Evolutionary conservation across 164 flowering plant genomes (phyloP).

Genomic region (Umbellularia californica): DNA sequence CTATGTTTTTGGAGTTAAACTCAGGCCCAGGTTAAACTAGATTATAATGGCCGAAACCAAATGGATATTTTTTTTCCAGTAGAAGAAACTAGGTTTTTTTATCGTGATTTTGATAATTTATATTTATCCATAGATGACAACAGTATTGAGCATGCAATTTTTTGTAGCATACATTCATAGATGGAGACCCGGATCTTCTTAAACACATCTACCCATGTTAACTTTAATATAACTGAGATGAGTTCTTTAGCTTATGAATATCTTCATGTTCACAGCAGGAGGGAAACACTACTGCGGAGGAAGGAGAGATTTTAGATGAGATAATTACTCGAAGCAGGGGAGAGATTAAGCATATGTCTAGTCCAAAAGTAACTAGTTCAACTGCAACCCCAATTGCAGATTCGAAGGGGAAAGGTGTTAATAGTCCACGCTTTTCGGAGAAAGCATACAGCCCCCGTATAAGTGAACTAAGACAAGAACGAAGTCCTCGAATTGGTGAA

Average conservation of each 20-base stretch:
- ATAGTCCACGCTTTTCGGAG: conserved; percentile 52
- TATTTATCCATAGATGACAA: no score
- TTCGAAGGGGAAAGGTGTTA: conserved; percentile 20
- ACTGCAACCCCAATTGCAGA: conserved; percentile 68
- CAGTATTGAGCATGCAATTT: no score
- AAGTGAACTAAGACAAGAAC: conserved; percentile 45
- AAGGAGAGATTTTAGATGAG: conserved; percentile 78
- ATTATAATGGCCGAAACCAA: no score
- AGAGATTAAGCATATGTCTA: conserved; percentile 58
- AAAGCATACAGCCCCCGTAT: conserved; percentile 64
- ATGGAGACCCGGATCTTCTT: neutral
- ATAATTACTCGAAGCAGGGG: conserved; percentile 89
- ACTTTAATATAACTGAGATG: neutral
- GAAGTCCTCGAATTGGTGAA: conserved; percentile 44
- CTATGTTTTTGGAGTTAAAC: neutral
- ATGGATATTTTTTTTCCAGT: no score
- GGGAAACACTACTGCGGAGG: conserved; percentile 45
- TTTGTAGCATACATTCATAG: neutral
- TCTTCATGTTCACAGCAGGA: conserved; percentile 35
- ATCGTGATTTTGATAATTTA: no score
- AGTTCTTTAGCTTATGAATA: neutral
- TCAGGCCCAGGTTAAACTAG: neutral
- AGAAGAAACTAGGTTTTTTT: no score
- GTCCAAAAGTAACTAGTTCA: conserved; percentile 86
- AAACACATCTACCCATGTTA: neutral